phyloP scores from a whole-genome alignment of 441 rosid species.

The Dalechampia spathulata region DNA sequence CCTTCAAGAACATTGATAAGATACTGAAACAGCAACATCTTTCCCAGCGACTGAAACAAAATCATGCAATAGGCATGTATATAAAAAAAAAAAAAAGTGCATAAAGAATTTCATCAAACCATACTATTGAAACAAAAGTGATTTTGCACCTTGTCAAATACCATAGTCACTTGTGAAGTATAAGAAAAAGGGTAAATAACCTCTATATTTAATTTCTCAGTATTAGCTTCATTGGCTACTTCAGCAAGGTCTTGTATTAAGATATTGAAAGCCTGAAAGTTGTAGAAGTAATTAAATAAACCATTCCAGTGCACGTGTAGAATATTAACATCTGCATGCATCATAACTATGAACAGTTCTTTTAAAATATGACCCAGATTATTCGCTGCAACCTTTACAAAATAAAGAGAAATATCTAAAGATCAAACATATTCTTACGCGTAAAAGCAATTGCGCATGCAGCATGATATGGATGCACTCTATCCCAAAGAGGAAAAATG shows the following conservation, averaged over 20 bases:
- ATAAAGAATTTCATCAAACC: not conserved
- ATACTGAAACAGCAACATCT: conserved; percentile 69
- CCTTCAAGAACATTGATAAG: conserved; percentile 58
- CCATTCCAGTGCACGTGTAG: not conserved
- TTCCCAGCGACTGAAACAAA: conserved; percentile 46
- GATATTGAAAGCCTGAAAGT: conserved; percentile 51
- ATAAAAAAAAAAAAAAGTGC: too few species aligned
- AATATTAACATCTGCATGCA: too few species aligned
- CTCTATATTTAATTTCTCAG: conserved; percentile 36
- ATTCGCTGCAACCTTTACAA: too few species aligned
- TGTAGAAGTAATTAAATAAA: conserved; percentile 10
- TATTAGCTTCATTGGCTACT: conserved; percentile 20
- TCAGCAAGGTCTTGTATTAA: conserved; percentile 47
- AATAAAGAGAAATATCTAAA: not conserved
- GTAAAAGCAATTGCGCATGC: too few species aligned
- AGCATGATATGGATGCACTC: too few species aligned
- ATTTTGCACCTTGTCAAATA: not conserved
- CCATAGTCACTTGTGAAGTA: not conserved
- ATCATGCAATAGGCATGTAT: conserved; percentile 12
- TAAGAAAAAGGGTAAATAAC: conserved; percentile 26
- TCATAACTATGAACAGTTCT: too few species aligned
- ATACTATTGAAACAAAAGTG: not conserved
- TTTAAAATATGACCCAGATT: too few species aligned
- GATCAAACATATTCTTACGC: not conserved
- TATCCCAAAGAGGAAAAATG: too few species aligned